phyloP scores from a whole-genome alignment of 441 rosid species.

The Geranium incanum region DNA sequence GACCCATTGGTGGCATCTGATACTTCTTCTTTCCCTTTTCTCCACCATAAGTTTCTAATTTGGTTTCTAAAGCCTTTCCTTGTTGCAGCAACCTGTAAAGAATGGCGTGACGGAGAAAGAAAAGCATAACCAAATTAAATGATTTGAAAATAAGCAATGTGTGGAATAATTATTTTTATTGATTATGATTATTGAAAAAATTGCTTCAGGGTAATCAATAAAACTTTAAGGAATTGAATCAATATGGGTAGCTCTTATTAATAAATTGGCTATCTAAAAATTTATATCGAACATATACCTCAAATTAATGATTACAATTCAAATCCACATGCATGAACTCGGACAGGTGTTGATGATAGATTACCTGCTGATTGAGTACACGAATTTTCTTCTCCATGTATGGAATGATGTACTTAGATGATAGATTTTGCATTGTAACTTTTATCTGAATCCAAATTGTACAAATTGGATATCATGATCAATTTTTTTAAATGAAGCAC shows the following conservation, averaged over 20 bases:
- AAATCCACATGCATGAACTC: constrained; percentile 11
- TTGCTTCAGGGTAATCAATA: not conserved
- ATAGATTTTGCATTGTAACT: constrained; percentile 79
- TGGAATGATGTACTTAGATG: constrained; percentile 89
- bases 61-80: constrained; percentile 97
- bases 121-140: constrained; percentile 11
- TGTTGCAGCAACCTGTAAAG: constrained; percentile 73
- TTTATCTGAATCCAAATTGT: constrained; percentile 57
- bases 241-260: not conserved
- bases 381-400: constrained; percentile 97
- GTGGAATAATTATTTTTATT: not conserved
- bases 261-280: not conserved
- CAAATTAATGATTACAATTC: not conserved
- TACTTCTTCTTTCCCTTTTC: constrained; percentile 93
- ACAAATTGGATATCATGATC: constrained; percentile 18
- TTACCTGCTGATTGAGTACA: constrained; percentile 84
- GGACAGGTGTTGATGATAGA: constrained; percentile 18
- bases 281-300: constrained; percentile 4
- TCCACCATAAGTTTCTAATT: constrained; percentile 96
- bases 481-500: constrained; percentile 21
- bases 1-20: constrained; percentile 57
- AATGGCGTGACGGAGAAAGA: constrained; percentile 19
- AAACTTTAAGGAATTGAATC: not conserved
- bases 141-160: not conserved
- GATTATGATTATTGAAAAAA: constrained; percentile 6